phyloP scores from a whole-genome alignment of 2,329 filamentous ascomycete genomes.

The Alternaria arbusti region DNA sequence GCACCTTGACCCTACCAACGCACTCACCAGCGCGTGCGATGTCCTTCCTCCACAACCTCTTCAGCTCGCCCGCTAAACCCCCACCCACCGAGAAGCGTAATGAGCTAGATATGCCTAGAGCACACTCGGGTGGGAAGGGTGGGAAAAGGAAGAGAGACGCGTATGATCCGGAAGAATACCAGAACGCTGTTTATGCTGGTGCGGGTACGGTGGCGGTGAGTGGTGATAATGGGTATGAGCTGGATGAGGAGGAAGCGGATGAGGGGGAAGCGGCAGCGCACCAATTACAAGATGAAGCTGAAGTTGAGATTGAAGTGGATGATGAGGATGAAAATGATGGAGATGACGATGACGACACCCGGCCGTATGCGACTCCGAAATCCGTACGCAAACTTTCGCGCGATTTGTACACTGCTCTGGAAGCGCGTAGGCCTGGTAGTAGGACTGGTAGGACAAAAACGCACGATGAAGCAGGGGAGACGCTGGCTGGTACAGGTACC shows the following conservation, averaged over 20 bases:
- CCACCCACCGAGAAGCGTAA: not conserved
- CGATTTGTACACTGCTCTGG: not conserved
- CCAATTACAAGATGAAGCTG: not conserved
- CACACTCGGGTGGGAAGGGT: no score
- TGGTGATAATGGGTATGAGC: not conserved
- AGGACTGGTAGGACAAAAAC: not conserved
- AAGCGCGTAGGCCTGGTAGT: not conserved
- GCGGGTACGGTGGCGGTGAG: not conserved
- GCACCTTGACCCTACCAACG: no score
- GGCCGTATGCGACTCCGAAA: not conserved
- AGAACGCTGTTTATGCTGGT: not conserved
- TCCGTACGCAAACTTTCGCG: not conserved
- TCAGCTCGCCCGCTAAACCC: not conserved
- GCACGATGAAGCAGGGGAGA: not conserved
- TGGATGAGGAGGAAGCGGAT: not conserved
- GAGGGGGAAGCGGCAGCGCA: not conserved
- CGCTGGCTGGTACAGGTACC: not conserved
- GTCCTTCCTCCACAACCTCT: not conserved
- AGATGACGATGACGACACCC: not conserved
- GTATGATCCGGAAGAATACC: not conserved
- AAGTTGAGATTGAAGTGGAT: not conserved
- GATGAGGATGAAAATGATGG: no score
- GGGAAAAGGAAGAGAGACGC: not conserved
- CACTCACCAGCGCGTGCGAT: no score
- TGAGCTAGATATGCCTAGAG: no score